These are phyloP conservation scores for Yamadazyma philogaea DNA, from an alignment of 805 yeast genomes.

Conservation along the genomic window DNA sequence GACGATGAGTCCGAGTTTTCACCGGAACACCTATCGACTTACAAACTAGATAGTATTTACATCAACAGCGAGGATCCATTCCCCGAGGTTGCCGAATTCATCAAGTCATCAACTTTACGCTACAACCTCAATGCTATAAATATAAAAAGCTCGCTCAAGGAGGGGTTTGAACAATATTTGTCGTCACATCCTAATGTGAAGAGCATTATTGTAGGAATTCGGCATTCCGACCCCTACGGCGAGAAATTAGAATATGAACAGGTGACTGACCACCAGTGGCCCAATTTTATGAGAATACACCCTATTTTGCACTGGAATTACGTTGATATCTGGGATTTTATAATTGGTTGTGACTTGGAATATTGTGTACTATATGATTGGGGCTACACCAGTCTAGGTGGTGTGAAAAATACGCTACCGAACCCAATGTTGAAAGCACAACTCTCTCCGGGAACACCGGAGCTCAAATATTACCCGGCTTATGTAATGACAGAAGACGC, in stretches of 20 bases:
- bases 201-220: conserved; percentile 82
- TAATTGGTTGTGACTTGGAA: conserved; percentile 52
- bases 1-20: neutral
- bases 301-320: conserved; percentile 90
- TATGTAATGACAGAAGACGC: conserved; percentile 58
- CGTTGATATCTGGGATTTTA: conserved; percentile 80
- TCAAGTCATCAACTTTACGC: conserved; percentile 47
- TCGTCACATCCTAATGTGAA: conserved; percentile 49
- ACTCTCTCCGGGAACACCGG: conserved; percentile 12
- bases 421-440: conserved; percentile 54
- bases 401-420: conserved; percentile 61
- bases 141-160: conserved; percentile 52
- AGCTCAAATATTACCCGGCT: conserved; percentile 41
- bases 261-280: conserved; percentile 89
- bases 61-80: conserved; percentile 75
- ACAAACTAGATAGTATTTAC: conserved; percentile 59
- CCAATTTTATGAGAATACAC: conserved; percentile 75
- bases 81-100: conserved; percentile 64
- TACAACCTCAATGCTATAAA: conserved; percentile 54
- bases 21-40: conserved; percentile 19
- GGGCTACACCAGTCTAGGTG: conserved; percentile 92
- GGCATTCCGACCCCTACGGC: conserved; percentile 87
- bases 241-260: conserved; percentile 56
- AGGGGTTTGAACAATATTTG: conserved; percentile 68
- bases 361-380: conserved; percentile 76